phyloP scores from a whole-genome alignment of 1,284 basidiomycete species.

The Cryptococcus hybrid region DNA sequence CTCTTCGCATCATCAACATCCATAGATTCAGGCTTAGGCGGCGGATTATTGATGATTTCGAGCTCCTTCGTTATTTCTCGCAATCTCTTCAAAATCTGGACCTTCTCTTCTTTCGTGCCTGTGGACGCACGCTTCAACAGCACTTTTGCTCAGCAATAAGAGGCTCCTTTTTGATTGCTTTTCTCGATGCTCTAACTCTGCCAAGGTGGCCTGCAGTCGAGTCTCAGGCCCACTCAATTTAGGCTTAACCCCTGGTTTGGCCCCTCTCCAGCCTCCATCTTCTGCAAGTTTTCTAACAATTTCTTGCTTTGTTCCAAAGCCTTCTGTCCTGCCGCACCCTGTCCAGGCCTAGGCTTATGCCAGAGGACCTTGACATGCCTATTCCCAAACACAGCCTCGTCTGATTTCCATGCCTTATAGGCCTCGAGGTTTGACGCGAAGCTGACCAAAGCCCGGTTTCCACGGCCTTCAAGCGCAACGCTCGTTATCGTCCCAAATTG shows the following conservation, averaged over 20 bases:
- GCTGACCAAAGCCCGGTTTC: conserved; percentile 76
- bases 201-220: conserved; percentile 33
- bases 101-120: conserved; percentile 66
- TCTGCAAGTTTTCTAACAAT: conserved; percentile 62
- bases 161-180: conserved; percentile 76
- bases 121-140: conserved; percentile 70
- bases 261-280: conserved; percentile 30
- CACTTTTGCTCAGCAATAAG: conserved; percentile 83
- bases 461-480: conserved; percentile 76
- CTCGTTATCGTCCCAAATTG: conserved; percentile 91
- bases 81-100: conserved; percentile 71
- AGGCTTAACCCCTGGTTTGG: conserved; percentile 28
- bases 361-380: conserved; percentile 93
- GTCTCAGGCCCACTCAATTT: conserved; percentile 35
- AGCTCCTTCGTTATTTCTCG: conserved; percentile 80
- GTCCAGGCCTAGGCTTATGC: conserved; percentile 86
- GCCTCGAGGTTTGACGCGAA: conserved; percentile 85
- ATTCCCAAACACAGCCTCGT: conserved; percentile 90
- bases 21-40: conserved; percentile 33
- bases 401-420: conserved; percentile 82
- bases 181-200: conserved; percentile 52
- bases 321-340: conserved; percentile 69
- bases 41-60: conserved; percentile 52
- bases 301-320: conserved; percentile 74
- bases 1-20: conserved; percentile 43